Conservation (phyloP, 2,329 filamentous ascomycete genomes). For the Paradendryphiella salina region DNA sequence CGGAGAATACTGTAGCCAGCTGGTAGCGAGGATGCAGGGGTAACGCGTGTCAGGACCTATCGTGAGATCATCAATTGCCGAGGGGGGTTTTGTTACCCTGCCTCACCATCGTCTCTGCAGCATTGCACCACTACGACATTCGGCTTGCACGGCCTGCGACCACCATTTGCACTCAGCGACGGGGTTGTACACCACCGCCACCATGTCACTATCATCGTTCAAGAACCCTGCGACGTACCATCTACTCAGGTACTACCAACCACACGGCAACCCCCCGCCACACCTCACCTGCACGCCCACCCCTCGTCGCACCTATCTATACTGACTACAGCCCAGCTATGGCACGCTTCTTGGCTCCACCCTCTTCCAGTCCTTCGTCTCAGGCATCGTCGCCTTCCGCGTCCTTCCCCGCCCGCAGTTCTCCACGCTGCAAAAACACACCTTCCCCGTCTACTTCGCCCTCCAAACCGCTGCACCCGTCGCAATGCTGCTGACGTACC, state of each 20-base stretch:
- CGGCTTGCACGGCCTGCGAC: neutral
- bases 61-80: constrained; percentile 29
- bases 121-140: neutral
- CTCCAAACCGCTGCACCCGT: constrained; percentile 77
- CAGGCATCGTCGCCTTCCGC: constrained; percentile 74
- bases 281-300: neutral
- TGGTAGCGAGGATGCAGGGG: constrained; percentile 4
- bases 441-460: constrained; percentile 88
- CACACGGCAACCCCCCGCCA: constrained; percentile 6
- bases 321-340: constrained; percentile 60
- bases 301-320: constrained; percentile 2
- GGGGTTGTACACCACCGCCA: constrained; percentile 2
- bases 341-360: constrained; percentile 84
- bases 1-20: neutral
- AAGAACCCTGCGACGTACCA: constrained; percentile 73
- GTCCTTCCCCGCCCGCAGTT: constrained; percentile 79
- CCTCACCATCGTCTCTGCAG: neutral
- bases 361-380: constrained; percentile 83
- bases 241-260: constrained; percentile 63
- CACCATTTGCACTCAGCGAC: neutral
- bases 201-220: constrained; percentile 54
- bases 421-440: constrained; percentile 70
- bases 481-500: constrained; percentile 77
- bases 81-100: constrained; percentile 4
- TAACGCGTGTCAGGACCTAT: constrained; percentile 13